Evolutionary conservation across 345 rosid species (phyloP).

Genomic region (Noccaea caerulescens): DNA sequence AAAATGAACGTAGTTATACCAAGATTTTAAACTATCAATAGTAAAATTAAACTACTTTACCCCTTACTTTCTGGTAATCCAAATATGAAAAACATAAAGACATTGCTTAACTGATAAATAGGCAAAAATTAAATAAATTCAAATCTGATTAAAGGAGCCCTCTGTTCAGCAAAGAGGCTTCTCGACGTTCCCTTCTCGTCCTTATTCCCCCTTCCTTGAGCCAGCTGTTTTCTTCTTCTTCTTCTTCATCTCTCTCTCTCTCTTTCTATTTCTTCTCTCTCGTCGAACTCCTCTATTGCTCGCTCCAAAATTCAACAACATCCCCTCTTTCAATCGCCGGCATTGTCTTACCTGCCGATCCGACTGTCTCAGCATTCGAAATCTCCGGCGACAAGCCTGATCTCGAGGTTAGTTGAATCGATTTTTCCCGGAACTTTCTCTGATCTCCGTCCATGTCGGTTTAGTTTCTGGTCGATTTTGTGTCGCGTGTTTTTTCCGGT

Average conservation of each 20-base stretch:
- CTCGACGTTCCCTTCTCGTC: constrained; percentile 29
- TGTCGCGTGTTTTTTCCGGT: constrained; percentile 1
- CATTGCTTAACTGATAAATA: constrained; percentile 1
- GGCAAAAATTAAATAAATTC: neutral
- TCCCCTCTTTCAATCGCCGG: neutral
- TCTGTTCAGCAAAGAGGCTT: constrained; percentile 31
- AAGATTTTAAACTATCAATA: neutral
- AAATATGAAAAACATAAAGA: neutral
- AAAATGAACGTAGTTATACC: neutral
- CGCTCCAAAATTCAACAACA: constrained; percentile 23
- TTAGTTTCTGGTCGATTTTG: neutral
- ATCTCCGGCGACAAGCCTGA: constrained; percentile 35
- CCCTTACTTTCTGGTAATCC: neutral
- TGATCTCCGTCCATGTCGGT: constrained; percentile 37
- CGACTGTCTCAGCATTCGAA: constrained; percentile 24
- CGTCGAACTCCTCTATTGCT: constrained; percentile 27
- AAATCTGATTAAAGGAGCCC: constrained; percentile 28
- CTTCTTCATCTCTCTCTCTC: constrained; percentile 31
- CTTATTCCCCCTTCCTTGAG: constrained; percentile 12
- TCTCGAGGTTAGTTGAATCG: constrained; percentile 45
- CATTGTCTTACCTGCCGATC: constrained; percentile 34
- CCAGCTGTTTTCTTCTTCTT: constrained; percentile 44
- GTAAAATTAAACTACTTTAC: constrained; percentile 1
- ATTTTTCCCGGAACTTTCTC: constrained; percentile 14
- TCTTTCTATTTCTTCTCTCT: constrained; percentile 18